phyloP scores from a whole-genome alignment of 192 early-diverging fungal genomes.

The Umbelopsis ramanniana region DNA sequence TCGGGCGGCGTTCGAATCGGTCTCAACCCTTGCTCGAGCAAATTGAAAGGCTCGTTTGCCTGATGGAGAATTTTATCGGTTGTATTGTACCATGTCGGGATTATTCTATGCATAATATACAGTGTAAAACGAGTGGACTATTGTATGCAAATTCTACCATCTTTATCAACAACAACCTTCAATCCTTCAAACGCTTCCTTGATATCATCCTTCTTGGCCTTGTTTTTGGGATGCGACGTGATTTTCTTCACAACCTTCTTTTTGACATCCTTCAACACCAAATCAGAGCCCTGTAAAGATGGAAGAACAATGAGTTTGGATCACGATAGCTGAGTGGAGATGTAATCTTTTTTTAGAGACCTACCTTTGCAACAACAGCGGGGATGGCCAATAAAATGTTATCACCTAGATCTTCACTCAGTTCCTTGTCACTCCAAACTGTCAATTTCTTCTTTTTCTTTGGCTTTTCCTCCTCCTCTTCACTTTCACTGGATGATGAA shows the following conservation, averaged over 20 bases:
- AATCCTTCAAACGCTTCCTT: constrained; percentile 31
- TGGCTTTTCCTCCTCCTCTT: constrained; percentile 30
- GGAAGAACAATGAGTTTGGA: not conserved
- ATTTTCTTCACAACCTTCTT: constrained; percentile 30
- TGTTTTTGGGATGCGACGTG: constrained; percentile 25
- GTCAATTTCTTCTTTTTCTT: constrained; percentile 36
- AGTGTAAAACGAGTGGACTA: not conserved
- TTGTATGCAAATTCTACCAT: constrained; percentile 11
- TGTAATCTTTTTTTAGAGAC: not conserved
- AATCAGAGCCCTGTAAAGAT: constrained; percentile 1
- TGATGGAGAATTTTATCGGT: no score
- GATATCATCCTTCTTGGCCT: constrained; percentile 29
- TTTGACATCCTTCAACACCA: constrained; percentile 27
- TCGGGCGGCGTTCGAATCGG: constrained; percentile 8
- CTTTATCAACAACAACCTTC: not conserved
- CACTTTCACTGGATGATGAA: not conserved
- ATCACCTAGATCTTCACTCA: constrained; percentile 5
- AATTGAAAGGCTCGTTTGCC: no score
- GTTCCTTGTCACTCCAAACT: constrained; percentile 33
- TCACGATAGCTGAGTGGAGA: not conserved
- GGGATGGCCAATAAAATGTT: constrained; percentile 13
- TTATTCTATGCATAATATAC: no score
- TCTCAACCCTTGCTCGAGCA: not conserved
- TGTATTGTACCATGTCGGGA: no score
- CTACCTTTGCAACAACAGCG: constrained; percentile 20